These are phyloP conservation scores for Cinnamomum chago DNA, from an alignment of 164 flowering plant genomes.

Conservation along the genomic window DNA sequence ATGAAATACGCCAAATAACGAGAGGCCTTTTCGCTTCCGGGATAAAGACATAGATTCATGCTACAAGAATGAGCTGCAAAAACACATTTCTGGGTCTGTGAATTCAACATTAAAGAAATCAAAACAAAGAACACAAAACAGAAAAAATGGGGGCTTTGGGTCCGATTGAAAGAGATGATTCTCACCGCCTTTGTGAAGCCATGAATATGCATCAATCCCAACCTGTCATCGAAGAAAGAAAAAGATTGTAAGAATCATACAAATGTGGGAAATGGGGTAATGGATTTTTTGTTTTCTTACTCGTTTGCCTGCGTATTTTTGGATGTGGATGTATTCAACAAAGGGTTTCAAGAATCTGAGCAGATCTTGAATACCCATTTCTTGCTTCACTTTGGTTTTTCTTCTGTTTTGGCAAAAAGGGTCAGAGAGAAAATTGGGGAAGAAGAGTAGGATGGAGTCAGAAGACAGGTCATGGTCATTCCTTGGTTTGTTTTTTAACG, in stretches of 20 bases:
- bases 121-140: neutral
- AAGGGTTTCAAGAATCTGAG: constrained; percentile 82
- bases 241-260: neutral
- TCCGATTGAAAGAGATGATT: neutral
- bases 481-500: no score
- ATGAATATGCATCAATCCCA: constrained; percentile 87
- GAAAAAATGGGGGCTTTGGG: neutral
- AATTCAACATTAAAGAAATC: neutral
- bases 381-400: neutral
- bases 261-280: neutral
- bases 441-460: neutral
- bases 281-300: constrained; percentile 22
- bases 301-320: constrained; percentile 69
- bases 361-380: constrained; percentile 82
- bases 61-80: constrained; percentile 79
- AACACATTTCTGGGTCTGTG: neutral
- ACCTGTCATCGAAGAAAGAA: constrained; percentile 36
- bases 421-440: neutral
- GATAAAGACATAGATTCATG: constrained; percentile 67
- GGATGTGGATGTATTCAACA: constrained; percentile 54
- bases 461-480: neutral
- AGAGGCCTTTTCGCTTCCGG: constrained; percentile 40
- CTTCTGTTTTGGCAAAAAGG: neutral
- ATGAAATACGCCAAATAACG: constrained; percentile 66
- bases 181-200: constrained; percentile 95